These are phyloP conservation scores for Stagonosporopsis chrysanthemi DNA, from an alignment of 2,329 filamentous ascomycete species.

Conservation along the genomic window DNA sequence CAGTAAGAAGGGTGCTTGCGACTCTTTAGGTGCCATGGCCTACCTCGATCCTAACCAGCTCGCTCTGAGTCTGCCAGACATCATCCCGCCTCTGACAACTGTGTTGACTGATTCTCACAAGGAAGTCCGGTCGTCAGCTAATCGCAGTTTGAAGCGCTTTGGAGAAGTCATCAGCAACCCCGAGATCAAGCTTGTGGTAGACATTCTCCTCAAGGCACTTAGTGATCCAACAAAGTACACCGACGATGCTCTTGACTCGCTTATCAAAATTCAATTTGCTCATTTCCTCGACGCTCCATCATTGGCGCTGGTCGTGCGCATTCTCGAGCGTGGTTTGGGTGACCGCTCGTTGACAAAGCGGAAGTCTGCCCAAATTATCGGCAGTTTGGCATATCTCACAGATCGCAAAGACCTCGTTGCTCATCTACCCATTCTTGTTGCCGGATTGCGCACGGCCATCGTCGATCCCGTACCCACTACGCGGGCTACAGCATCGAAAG, in stretches of 20 bases:
- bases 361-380: constrained; percentile 97
- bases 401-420: constrained; percentile 92
- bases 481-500: constrained; percentile 93
- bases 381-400: constrained; percentile 94
- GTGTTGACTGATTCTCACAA: constrained; percentile 98
- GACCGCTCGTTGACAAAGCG: constrained; percentile 95
- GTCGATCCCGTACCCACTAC: constrained; percentile 97
- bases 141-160: constrained; percentile 95
- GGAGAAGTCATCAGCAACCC: constrained; percentile 98
- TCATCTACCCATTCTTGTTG: constrained; percentile 90
- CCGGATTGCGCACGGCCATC: constrained; percentile 85
- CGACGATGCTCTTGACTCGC: constrained; percentile 87
- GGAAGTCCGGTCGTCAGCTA: constrained; percentile 89
- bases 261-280: constrained; percentile 98
- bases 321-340: constrained; percentile 87
- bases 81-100: constrained; percentile 92
- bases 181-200: constrained; percentile 91
- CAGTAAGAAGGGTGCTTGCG: constrained; percentile 97
- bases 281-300: constrained; percentile 99
- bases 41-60: constrained; percentile 97
- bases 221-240: constrained; percentile 98
- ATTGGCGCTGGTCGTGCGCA: constrained; percentile 90
- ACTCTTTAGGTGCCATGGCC: constrained; percentile 96
- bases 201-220: constrained; percentile 90
- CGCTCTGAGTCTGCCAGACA: constrained; percentile 89